These are phyloP conservation scores for Boletus huronensis DNA, from an alignment of 768 basidiomycete species.

Conservation along the genomic window DNA sequence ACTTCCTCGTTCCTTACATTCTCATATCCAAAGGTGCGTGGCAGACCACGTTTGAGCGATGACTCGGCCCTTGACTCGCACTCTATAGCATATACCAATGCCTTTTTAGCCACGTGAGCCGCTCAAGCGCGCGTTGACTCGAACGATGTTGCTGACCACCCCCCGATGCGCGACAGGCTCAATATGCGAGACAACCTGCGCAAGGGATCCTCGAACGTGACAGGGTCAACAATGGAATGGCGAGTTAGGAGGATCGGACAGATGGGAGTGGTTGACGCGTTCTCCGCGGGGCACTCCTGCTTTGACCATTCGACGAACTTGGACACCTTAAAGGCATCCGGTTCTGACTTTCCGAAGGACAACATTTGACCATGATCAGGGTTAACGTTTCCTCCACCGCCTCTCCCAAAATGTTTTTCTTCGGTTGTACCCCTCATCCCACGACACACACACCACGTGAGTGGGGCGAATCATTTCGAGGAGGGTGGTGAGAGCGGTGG, in stretches of 20 bases:
- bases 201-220: background rate
- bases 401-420: background rate
- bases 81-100: background rate
- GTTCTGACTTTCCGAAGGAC: background rate
- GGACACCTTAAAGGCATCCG: background rate
- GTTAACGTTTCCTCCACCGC: background rate
- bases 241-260: background rate
- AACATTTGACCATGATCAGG: background rate
- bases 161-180: background rate
- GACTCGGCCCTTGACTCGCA: background rate
- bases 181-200: background rate
- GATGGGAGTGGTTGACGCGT: too few relatives aligned
- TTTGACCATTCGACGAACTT: background rate
- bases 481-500: too few relatives aligned
- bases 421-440: background rate
- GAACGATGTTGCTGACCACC: background rate
- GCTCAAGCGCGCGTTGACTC: background rate
- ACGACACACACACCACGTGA: background rate
- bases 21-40: background rate
- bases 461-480: too few relatives aligned
- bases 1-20: background rate
- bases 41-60: background rate
- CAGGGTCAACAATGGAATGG: background rate
- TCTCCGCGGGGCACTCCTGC: too few relatives aligned
- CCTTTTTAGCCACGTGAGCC: slow-evolving; percentile 1